Evolutionary conservation across 768 basidiomycete genomes (phyloP), one percentile per base, ranked within the genome.

Genomic region (Boletus tylopilopsis): DNA sequence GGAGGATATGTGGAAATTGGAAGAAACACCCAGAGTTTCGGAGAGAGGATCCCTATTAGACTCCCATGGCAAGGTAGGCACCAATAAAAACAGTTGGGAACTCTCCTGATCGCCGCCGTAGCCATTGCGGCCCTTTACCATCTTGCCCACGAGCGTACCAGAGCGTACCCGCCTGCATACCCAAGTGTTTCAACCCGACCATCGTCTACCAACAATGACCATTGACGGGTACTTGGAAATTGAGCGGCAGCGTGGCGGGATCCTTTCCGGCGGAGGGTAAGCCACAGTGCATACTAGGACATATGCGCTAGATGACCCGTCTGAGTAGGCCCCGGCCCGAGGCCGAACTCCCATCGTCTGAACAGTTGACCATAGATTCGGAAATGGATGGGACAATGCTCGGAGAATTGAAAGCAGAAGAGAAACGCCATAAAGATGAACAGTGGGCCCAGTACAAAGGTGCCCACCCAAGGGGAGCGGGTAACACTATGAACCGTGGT

Each of bases 401-500:
- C 24, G 88, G 83, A 0, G 84, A 84, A 47, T 70, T 79, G 53
- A 90, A 84, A 56, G 74, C 64, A 16, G 94, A 94, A 62, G 75
- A 84, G 62, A 86, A 88, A 69, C 71, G 94, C 38, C 75, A 77
- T 59, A 89, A 93, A 64, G 90, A 94, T 57, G 92, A 97, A 65
- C 84, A 84, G 30, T 97, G 94, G 94, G 93, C 94, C 25, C 75
- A 73, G 49, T 98, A 81, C 60, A 92, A 86, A 15, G 96, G 97
- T 43, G 76, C 73, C 22, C 85, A 99, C 68, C 84, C 86, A 12
- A 85, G 76, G 61, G 96, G 96, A 2, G 88, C 87, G n/a, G 96
- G 96, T 4, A 99, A 99, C 65, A 95, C 86, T 11, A 93, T 95
- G 88, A 96, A 97, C 67, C 80, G 90, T 54, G 94, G 94, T 51